phyloP scores from a whole-genome alignment of 148 eudicot genomes.

The Rhododendron griersonianum region DNA sequence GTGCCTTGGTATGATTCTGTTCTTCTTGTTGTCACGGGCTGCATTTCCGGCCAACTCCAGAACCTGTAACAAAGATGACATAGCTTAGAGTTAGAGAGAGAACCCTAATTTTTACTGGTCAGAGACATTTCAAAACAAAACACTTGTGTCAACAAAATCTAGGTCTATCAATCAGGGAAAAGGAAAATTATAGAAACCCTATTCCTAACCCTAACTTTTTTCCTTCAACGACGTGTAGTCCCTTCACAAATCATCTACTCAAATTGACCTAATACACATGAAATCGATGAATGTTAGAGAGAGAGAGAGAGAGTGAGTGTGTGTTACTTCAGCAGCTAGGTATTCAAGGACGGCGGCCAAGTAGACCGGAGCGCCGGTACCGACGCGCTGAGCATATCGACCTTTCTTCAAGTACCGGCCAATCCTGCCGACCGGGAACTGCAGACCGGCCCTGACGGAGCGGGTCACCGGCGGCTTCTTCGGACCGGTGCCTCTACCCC shows the following conservation, averaged over 20 bases:
- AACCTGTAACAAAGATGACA: slow-evolving; percentile 29
- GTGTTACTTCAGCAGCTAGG: slow-evolving; percentile 62
- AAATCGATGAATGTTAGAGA: not conserved
- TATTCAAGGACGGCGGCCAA: slow-evolving; percentile 74
- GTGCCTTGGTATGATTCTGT: slow-evolving; percentile 60
- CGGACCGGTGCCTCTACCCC: slow-evolving; percentile 53
- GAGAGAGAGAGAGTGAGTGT: not conserved
- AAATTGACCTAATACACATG: not conserved
- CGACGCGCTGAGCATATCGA: slow-evolving; percentile 62
- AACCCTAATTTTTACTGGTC: not conserved
- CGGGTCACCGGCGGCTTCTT: slow-evolving; percentile 66
- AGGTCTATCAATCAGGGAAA: not conserved
- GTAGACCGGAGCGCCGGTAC: slow-evolving; percentile 72
- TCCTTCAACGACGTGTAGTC: too few relatives aligned
- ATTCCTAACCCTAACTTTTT: too few relatives aligned
- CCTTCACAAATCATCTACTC: not conserved
- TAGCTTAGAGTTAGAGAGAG: too few relatives aligned
- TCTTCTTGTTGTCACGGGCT: slow-evolving; percentile 72
- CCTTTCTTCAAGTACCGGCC: slow-evolving; percentile 68
- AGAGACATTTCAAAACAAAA: not conserved
- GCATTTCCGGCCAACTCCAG: slow-evolving; percentile 74
- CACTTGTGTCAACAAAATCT: not conserved
- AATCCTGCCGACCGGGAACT: slow-evolving; percentile 75
- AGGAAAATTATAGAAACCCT: not conserved
- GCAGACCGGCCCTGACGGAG: slow-evolving; percentile 64